Evolutionary conservation across 148 eudicot species (phyloP).

Genomic region (Linanthus parryae): DNA sequence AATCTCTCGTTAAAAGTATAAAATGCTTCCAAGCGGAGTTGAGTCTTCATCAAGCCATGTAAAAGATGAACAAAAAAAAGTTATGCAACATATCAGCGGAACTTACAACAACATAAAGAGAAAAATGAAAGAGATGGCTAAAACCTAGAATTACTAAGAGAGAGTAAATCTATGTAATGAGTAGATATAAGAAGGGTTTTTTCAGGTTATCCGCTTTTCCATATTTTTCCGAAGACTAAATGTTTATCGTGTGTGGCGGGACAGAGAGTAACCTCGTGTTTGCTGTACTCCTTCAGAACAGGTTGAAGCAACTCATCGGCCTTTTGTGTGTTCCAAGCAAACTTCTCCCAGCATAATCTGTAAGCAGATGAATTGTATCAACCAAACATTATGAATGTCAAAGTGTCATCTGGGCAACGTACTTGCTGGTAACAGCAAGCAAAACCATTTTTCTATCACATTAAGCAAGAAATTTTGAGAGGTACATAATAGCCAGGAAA

Average conservation of each 20-base stretch:
- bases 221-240: no score
- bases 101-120: conserved; percentile 2
- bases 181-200: no score
- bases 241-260: no score
- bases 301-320: conserved; percentile 89
- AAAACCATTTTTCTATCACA: no score
- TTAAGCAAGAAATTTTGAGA: no score
- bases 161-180: no score
- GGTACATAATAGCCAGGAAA: no score
- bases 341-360: conserved; percentile 93
- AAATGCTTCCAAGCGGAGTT: conserved; percentile 94
- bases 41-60: conserved; percentile 74
- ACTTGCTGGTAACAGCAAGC: no score
- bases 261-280: conserved; percentile 62
- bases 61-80: conserved; percentile 11
- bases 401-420: no score
- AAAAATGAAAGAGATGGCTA: background rate
- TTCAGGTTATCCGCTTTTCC: no score
- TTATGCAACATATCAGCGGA: conserved; percentile 7
- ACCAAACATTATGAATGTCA: no score
- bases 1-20: conserved; percentile 93
- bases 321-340: conserved; percentile 77
- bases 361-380: conserved; percentile 10
- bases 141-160: no score
- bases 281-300: conserved; percentile 87